These are phyloP conservation scores for Aeschynomene evenia DNA, from an alignment of 306 rosid genomes.

Conservation along the genomic window DNA sequence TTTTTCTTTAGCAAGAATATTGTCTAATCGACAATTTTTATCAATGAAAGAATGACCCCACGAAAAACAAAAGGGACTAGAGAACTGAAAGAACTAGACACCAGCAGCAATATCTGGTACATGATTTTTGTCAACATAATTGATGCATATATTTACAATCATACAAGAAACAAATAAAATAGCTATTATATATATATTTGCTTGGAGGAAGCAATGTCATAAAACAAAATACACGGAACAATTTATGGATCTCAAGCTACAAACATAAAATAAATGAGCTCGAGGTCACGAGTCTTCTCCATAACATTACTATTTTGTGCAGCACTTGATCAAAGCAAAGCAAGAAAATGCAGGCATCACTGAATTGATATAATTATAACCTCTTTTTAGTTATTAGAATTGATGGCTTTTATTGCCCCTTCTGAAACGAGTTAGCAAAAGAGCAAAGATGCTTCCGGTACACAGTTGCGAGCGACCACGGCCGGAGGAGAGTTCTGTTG, in stretches of 20 bases:
- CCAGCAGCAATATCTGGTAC: background rate
- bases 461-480: conserved; percentile 40
- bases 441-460: conserved; percentile 33
- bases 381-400: conserved; percentile 7
- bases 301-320: background rate
- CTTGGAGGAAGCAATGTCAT: conserved; percentile 11
- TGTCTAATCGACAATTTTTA: too few species aligned
- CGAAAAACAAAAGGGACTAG: too few species aligned
- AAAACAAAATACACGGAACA: conserved; percentile 12
- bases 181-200: conserved; percentile 29
- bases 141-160: conserved; percentile 6
- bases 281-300: background rate
- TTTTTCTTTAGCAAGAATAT: too few species aligned
- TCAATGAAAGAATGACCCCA: too few species aligned
- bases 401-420: conserved; percentile 30
- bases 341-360: conserved; percentile 6
- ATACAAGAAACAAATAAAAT: conserved; percentile 4
- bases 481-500: conserved; percentile 34
- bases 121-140: background rate
- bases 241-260: conserved; percentile 27
- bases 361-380: background rate
- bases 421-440: conserved; percentile 33
- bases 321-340: background rate
- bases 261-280: conserved; percentile 32
- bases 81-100: too few species aligned